Evolutionary conservation across 495 filamentous ascomycete genomes (phyloP), one percentile per base, ranked within the genome.

Genomic region (Talaromyces wortmannii): DNA sequence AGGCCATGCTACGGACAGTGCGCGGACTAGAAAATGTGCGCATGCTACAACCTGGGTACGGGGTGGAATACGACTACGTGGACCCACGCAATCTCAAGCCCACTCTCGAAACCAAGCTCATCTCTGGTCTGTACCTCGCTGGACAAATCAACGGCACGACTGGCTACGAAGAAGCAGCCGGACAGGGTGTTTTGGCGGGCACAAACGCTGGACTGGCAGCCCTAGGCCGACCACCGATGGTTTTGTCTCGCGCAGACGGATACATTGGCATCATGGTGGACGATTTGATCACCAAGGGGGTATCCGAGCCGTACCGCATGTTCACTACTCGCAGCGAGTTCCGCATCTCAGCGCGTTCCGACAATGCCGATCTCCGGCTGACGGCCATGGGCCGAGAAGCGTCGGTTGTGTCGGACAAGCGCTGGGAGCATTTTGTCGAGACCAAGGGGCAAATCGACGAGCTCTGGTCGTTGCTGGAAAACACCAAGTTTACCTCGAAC

Each of bases 201-300:
- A 90, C 88, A 59, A 97, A 97, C 63, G 94, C 94, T 6, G 95
- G 95, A 1, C 78, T 95, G 16, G 80, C 85, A 11, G 81, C 92
- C 0, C 83, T 84, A 55, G 75, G 75, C 17, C 83, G 86, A 13
- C 63, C 69, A 5, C 78, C 83, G 0, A 70, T 96, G 57, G 79
- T 78, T 3, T 76, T 98, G 15, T 83, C 80, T n/a, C 78, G 94
- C 55, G 85, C 87, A 11, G 94, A 97, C 68, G 90, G 88, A 13
- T 98, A 97, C 66, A 97, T 98, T 66, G 94, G 94, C 51, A 86
- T 98, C 72, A 96, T 98, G 94, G 94, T 98, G 67, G 94, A 98
- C 70, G 94, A 98, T 67, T 84, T 98, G 45, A 85, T 96, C 69
- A 98, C 94, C 31, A 97, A 97, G 70, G 94, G 94, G 46, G 92